Evolutionary conservation across 495 filamentous ascomycete species (phyloP).

Genomic region (Aspergillus nanangensis): DNA sequence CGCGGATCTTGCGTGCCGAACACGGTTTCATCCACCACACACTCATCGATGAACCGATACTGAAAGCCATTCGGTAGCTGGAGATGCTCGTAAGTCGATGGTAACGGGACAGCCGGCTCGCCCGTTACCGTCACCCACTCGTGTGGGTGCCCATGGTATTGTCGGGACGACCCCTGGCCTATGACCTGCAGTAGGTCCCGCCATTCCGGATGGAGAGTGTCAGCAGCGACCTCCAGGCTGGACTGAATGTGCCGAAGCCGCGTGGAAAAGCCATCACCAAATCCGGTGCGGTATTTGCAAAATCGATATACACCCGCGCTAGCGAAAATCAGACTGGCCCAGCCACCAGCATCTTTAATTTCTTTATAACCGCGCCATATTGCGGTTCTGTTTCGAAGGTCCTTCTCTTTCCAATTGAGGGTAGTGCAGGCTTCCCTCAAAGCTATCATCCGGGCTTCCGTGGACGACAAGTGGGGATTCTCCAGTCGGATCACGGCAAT

Average conservation of each 20-base stretch:
- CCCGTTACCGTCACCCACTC: conserved; percentile 14
- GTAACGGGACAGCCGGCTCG: conserved; percentile 5
- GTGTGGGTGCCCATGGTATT: conserved; percentile 16
- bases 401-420: conserved; percentile 19
- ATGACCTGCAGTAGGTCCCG: conserved; percentile 13
- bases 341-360: conserved; percentile 20
- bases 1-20: conserved; percentile 13
- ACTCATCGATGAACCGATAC: conserved; percentile 18
- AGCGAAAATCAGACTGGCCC: conserved; percentile 18
- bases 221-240: conserved; percentile 16
- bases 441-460: conserved; percentile 17
- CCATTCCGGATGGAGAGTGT: conserved; percentile 19
- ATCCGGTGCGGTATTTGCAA: conserved; percentile 20
- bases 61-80: conserved; percentile 10
- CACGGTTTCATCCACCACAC: conserved; percentile 7
- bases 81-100: conserved; percentile 12
- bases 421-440: conserved; percentile 15
- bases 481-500: conserved; percentile 15
- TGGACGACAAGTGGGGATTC: conserved; percentile 9
- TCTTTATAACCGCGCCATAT: conserved; percentile 23
- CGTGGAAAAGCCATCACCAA: conserved; percentile 11
- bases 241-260: conserved; percentile 11
- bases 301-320: conserved; percentile 17
- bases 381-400: conserved; percentile 17
- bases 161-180: conserved; percentile 6